Evolutionary conservation across 2,329 filamentous ascomycete species (phyloP), one percentile per base, ranked within the genome.

Genomic region (Claviceps citrina): DNA sequence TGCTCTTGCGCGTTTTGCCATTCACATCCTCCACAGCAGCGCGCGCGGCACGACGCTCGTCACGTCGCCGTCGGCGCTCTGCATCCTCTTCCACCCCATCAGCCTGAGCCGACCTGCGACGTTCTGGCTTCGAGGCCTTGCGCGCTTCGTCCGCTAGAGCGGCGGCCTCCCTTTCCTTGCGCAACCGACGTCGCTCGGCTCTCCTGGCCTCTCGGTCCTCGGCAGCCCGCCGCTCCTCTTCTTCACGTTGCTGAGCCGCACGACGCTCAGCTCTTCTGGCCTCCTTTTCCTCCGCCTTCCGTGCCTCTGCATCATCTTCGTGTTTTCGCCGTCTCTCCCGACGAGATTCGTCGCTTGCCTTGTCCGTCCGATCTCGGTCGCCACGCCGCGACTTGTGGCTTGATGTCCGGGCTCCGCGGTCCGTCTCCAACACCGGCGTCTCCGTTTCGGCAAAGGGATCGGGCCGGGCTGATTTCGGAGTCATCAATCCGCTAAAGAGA

Each of bases 401-500:
- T 24, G 73, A 74, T 33, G 69, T 70, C 36, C 75, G 70, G 18
- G 71, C 73, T 54, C 82, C 79, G 20, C 67, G 63, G 10, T 78
- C 74, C 24, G 67, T 64, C 13, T 77, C 73, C 3, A 69, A 62
- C 42, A 65, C 61, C 6, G 60, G 56, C 13, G 55, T 60, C 22
- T 68, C 69, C 12, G 56, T 67, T 30, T 74, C 72, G 31, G 56
- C 61, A 42, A 66, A 68, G 7, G 59, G 63, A 30, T 71, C 74
- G 4, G 65, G 58, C 48, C 61, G 57, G 32, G 47, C 65, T 10
- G 64, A 49, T 45, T 63, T 66, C 7, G 66, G 58, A 36, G 65
- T 64, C 45, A 66, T 68, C 12, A 78, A 56, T 24, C 73, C 73
- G 38, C 75, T 74, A 47, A 86, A 76, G 5, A 85, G 63, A 22